A percentile compares a stretch with the other conserved stretches of the same genome.
These are phyloP conservation scores for Silene vulgaris DNA, from an alignment of 179 eudicot species.

Conservation along the genomic window DNA sequence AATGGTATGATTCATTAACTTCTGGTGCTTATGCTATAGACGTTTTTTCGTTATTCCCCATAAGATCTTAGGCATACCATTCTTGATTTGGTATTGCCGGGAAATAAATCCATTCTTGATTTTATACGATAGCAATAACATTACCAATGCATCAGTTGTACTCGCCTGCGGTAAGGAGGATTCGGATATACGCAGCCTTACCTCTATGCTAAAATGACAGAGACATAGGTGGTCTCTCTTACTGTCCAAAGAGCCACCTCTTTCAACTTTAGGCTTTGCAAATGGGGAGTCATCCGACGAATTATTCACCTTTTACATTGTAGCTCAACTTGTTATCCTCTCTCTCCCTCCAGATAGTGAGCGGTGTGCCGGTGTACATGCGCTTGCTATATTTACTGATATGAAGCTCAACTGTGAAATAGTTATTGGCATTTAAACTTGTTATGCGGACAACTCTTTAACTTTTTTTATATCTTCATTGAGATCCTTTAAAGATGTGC, in stretches of 20 bases:
- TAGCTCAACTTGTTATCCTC: too few species aligned
- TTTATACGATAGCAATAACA: background rate
- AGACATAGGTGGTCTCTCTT: background rate
- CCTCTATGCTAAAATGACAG: background rate
- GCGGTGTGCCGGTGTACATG: background rate
- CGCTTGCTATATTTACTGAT: background rate
- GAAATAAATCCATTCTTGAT: background rate
- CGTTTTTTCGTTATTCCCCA: background rate
- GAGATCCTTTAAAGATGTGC: slow-evolving; percentile 8
- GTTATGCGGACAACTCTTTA: background rate
- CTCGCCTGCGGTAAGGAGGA: background rate
- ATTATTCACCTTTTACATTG: background rate
- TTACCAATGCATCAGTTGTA: background rate
- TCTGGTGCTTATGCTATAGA: background rate
- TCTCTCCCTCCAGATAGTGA: background rate
- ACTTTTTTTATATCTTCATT: slow-evolving; percentile 3
- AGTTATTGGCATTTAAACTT: slow-evolving; percentile 1
- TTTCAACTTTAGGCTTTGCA: background rate
- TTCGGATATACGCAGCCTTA: background rate
- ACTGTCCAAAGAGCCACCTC: background rate
- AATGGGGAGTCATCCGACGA: background rate
- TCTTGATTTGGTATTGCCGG: slow-evolving; percentile 3
- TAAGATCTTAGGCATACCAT: slow-evolving; percentile 8
- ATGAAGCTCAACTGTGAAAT: background rate
- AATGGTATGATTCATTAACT: slow-evolving; percentile 48